Base-by-base conservation (phyloP, 768 basidiomycete species). In the Rhizopogon vinicolor region DNA sequence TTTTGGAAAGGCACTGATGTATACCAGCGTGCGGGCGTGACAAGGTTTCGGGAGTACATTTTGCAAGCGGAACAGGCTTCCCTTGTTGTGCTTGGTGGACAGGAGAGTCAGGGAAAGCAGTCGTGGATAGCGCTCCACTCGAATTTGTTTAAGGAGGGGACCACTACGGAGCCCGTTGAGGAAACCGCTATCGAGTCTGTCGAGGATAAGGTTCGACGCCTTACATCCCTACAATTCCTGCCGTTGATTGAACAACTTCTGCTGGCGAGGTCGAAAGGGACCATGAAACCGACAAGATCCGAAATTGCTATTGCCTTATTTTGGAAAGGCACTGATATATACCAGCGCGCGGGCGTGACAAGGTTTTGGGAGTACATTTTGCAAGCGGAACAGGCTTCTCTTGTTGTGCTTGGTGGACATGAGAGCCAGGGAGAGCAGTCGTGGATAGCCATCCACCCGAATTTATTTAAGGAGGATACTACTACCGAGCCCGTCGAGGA, bases 231-330 rank as follows among this genome's bases (percentile, higher is more conserved):
- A 18, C 56, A 57, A 45, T 79, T 79, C 55, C 57, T 57, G 28
- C 60, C 70, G 37, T 63, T 70, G 52, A 58, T 70, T 37, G 37
- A 60, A 12, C 44, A 60, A 49, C 51, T 70, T 37, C 53, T 69
- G 19, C 61, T 56, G 31, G 62, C 58, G 29, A 64, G 61, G 33
- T 56, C 58, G 18, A 68, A 66, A 7, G 78, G 77, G 2, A 54
- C 64, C 22, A 0, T 43, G 29, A 70, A 62, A 14, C 72, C 77
- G 6, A 63, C 70, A 5, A 75, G 79, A 22, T 75, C 78, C 16
- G 57, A n/a, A 1, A 53, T 83, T 33, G 75, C 73, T 6, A 0
- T 62, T 18, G 68, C 70, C 18, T 63, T 83, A 1, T 12, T 60
- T 31, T 55, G 62, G 37, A n/a, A 33, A 22, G 71, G 74, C 48